These are phyloP conservation scores for Teunomyces tritomae DNA, from an alignment of 805 yeast genomes.

Conservation along the genomic window DNA sequence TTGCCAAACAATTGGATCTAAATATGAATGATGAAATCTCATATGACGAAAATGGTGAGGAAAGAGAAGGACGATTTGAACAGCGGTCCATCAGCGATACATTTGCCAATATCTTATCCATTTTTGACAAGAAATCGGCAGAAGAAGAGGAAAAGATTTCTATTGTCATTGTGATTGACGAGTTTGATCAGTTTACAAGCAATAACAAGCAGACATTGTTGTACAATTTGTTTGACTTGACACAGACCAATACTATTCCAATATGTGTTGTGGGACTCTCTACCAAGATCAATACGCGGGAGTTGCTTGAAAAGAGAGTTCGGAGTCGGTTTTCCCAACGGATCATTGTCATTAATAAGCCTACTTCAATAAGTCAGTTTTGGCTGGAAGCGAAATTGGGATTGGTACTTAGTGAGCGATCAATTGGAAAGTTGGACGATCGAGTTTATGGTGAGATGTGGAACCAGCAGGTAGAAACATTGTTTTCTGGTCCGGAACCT, in stretches of 20 bases:
- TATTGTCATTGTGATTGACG: conserved; percentile 77
- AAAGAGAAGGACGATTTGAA: conserved; percentile 35
- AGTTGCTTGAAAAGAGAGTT: conserved; percentile 86
- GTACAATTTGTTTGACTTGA: conserved; percentile 83
- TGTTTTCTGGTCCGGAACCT: conserved; percentile 8
- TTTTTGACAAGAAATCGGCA: conserved; percentile 42
- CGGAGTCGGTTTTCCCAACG: conserved; percentile 86
- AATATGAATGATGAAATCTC: conserved; percentile 9
- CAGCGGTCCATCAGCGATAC: conserved; percentile 58
- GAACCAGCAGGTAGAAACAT: conserved; percentile 40
- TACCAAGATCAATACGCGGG: conserved; percentile 71
- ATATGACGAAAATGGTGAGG: conserved; percentile 7
- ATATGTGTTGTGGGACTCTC: conserved; percentile 81
- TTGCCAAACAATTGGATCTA: conserved; percentile 77
- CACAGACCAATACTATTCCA: conserved; percentile 69
- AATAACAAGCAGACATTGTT: conserved; percentile 76
- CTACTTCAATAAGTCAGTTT: conserved; percentile 48
- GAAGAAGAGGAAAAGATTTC: conserved; percentile 40
- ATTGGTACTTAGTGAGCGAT: conserved; percentile 24
- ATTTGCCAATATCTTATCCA: conserved; percentile 53
- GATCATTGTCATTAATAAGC: conserved; percentile 56
- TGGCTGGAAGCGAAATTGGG: conserved; percentile 44
- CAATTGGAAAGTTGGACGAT: conserved; percentile 15
- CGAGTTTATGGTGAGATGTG: conserved; percentile 32
- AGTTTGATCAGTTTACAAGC: conserved; percentile 74